Evolutionary conservation across 2,329 filamentous ascomycete genomes (phyloP), one percentile per base, ranked within the genome.

Genomic region (Fusarium tricinctum): DNA sequence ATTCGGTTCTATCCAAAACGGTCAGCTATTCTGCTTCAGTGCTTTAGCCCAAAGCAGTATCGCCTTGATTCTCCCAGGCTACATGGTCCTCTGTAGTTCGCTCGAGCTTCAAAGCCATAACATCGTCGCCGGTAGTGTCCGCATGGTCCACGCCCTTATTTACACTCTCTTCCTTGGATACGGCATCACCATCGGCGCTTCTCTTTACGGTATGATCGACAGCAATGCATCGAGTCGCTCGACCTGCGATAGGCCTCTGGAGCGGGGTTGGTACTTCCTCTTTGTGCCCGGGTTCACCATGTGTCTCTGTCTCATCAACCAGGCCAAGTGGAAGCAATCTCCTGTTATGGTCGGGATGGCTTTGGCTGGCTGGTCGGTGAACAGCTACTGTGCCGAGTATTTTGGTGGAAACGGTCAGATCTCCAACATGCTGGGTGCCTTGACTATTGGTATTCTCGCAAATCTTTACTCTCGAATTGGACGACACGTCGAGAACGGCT

Each of bases 381-480:
- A 91, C 78, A 92, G 88, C 79, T 94, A 92, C 78, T 88, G 87
- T 15, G 87, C 87, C 32, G 81, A 85, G 30, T 88, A 86, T 67
- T 92, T 95, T 75, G 80, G 84, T 23, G 86, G 85, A 49, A 94
- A 92, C 72, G 87, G 88, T 0, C 92, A 94, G 68, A 88, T 97
- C 32, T 89, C 90, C 56, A 93, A 91, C 78, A 92, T 92, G 42
- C 84, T 96, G 3, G 92, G 92, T 32, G 92, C 93, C 0, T 84
- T 97, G 50, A 86, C 88, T 1, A 88, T 97, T 15, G 93, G 93
- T 13, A 86, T 94, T 33, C 81, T 93, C 49, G 92, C 92, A 5
- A 97, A 97, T 70, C 75, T 93, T 3, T 95, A 96, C 80, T 91
- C 90, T 15, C 86, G 92, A 3, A 79, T 89, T n/a, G 87, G 88